Base-by-base conservation (phyloP, 2,329 filamentous ascomycete species). In the Phaeomoniella chlamydospora region DNA sequence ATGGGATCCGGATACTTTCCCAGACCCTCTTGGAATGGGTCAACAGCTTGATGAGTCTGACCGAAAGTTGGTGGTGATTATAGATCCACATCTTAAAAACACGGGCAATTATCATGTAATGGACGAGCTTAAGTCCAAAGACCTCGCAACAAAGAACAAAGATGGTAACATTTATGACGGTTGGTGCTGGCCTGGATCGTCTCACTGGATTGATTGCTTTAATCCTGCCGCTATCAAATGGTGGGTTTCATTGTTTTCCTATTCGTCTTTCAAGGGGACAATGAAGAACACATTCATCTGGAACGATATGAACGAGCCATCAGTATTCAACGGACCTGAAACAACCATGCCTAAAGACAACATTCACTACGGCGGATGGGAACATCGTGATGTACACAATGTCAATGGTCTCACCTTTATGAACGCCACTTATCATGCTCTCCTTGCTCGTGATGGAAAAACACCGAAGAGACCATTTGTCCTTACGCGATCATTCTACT, bases 241-340 rank as follows among this genome's bases (percentile, higher is more conserved):
- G 90, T 98, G 90, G 88, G 80, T 76, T 46, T 62, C 68, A 2
- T 70, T 96, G 9, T 96, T 93, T 70, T 79, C 81, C 49, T 96
- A 92, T 46, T 77, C 84, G 53, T 72, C 64, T 29, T 98, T 94
- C 69, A 83, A 84, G 57, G 87, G 86, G 33, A 85, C 85, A 1
- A 70, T 79, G 48, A 68, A 78, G 44, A 98, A 96, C 56, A 79
- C 84, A 0, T 94, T 85, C 58, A 75, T 98, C 49, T 98, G 90
- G 90, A 98, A 98, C 56, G 90, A 98, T 56, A 98, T 98, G 90
- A 96, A 94, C 54, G 90, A 98, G 62, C 90, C 90, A 0, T 96
- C 90, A 0, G 90, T 98, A 2, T 98, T 98, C 67, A 96, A 96
- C 55, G 90, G 90, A 0, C 90, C 90, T 0, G 90, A 98, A 58